A percentile compares a stretch with the other conserved stretches of the same genome.
phyloP scores from a whole-genome alignment of 352 stramenopile genomes.

The Aphanomyces stellatus region DNA sequence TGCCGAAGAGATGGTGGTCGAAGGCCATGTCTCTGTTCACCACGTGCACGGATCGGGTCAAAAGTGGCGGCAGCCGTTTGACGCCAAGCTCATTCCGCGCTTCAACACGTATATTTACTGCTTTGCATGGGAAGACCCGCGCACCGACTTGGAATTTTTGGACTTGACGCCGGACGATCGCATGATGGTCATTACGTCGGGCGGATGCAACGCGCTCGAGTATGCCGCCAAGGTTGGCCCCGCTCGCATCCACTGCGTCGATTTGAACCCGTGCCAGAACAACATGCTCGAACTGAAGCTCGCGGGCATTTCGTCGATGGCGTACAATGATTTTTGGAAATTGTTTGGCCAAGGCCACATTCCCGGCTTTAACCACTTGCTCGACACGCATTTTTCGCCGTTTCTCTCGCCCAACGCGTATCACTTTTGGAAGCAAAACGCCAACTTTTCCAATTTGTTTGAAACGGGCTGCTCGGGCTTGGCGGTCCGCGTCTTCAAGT shows the following conservation, averaged over 20 bases:
- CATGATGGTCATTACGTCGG: conserved; percentile 32
- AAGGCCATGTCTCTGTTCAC: not conserved
- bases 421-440: conserved; percentile 29
- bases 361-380: conserved; percentile 21
- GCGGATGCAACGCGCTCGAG: conserved; percentile 31
- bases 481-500: conserved; percentile 23
- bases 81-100: conserved; percentile 1
- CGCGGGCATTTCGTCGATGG: conserved; percentile 23
- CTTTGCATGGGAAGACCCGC: conserved; percentile 30
- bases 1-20: not conserved
- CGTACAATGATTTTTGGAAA: conserved; percentile 28
- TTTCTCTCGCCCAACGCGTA: conserved; percentile 21
- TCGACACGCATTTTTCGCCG: conserved; percentile 21
- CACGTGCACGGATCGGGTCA: conserved; percentile 7
- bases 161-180: conserved; percentile 27
- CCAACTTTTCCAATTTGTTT: conserved; percentile 26
- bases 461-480: conserved; percentile 27
- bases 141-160: conserved; percentile 28
- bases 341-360: conserved; percentile 27
- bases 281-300: conserved; percentile 32
- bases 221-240: conserved; percentile 27
- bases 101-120: conserved; percentile 19
- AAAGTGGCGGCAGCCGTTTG: conserved; percentile 14
- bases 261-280: conserved; percentile 35
- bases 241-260: conserved; percentile 25